Conservation (phyloP, 352 stramenopile species). For the Phytophthora hibernalis region DNA sequence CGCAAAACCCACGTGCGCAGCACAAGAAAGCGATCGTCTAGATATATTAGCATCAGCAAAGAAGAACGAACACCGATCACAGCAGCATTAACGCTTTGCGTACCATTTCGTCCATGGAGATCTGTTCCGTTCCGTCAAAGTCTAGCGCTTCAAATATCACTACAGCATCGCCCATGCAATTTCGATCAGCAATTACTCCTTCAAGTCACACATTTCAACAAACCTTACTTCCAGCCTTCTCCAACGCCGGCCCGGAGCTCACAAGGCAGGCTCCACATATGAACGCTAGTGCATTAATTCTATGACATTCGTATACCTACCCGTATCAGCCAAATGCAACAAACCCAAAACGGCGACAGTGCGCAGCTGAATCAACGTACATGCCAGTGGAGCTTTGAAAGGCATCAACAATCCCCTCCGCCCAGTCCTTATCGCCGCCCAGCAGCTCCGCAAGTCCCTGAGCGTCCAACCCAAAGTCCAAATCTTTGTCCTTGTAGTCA, state of each 20-base stretch:
- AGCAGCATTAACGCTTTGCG: background rate
- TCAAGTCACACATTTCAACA: background rate
- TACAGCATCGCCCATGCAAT: constrained; percentile 17
- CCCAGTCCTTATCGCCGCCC: constrained; percentile 58
- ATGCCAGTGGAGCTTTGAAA: constrained; percentile 72
- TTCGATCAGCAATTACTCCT: background rate
- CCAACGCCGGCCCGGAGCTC: constrained; percentile 46
- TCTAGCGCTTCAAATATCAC: constrained; percentile 82
- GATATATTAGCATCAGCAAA: background rate
- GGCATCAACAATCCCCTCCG: constrained; percentile 59
- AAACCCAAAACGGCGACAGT: background rate
- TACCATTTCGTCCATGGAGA: constrained; percentile 85
- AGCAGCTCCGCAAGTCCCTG: constrained; percentile 58
- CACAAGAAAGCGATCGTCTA: constrained; percentile 78
- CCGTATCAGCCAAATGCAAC: background rate
- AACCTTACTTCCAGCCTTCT: constrained; percentile 61
- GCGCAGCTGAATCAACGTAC: constrained; percentile 38
- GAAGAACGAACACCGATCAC: background rate
- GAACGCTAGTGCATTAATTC: constrained; percentile 74
- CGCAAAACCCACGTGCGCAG: constrained; percentile 54
- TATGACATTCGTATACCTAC: constrained; percentile 14
- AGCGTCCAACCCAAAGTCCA: constrained; percentile 74
- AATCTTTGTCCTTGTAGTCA: constrained; percentile 80
- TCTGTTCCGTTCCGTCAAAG: constrained; percentile 74
- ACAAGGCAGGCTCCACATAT: constrained; percentile 65